Percentiles rank a stretch among this genome's conserved stretches.
Conservation (phyloP, 768 basidiomycete genomes). For the Tephrocybe sp. region DNA sequence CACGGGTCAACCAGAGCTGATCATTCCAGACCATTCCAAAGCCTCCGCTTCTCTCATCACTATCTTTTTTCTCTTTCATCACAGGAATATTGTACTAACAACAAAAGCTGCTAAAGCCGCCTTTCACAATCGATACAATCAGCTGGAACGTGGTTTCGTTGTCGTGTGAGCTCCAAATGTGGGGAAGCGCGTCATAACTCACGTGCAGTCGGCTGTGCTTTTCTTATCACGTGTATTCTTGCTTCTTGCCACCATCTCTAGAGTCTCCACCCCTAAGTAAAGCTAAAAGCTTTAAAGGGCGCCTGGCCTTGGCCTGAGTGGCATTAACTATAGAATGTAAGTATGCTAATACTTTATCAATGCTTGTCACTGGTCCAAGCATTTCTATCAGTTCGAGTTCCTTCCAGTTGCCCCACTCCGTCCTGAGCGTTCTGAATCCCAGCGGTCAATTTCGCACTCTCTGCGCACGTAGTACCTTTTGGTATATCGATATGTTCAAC, state of each 20-base stretch:
- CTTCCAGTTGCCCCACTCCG: too few relatives aligned
- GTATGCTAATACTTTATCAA: too few relatives aligned
- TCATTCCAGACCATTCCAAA: slow-evolving; percentile 18
- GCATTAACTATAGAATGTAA: too few relatives aligned
- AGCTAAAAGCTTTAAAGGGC: too few relatives aligned
- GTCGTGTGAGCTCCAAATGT: slow-evolving; percentile 1
- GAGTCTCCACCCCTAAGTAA: too few relatives aligned
- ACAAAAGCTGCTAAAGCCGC: background rate
- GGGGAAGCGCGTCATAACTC: slow-evolving; percentile 12
- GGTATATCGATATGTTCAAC: too few relatives aligned
- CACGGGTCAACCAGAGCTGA: slow-evolving; percentile 16
- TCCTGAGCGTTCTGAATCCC: too few relatives aligned
- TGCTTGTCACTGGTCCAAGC: too few relatives aligned
- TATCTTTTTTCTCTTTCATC: background rate
- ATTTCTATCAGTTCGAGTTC: too few relatives aligned
- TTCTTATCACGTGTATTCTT: background rate
- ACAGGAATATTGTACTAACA: background rate
- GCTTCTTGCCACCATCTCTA: background rate
- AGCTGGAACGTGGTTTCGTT: background rate
- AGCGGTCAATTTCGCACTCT: too few relatives aligned
- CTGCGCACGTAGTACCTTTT: too few relatives aligned
- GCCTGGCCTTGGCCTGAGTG: too few relatives aligned
- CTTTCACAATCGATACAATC: background rate
- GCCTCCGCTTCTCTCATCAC: background rate
- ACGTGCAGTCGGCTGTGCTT: background rate